phyloP scores from a whole-genome alignment of 345 rosid species.

The Lepidium didymum region DNA sequence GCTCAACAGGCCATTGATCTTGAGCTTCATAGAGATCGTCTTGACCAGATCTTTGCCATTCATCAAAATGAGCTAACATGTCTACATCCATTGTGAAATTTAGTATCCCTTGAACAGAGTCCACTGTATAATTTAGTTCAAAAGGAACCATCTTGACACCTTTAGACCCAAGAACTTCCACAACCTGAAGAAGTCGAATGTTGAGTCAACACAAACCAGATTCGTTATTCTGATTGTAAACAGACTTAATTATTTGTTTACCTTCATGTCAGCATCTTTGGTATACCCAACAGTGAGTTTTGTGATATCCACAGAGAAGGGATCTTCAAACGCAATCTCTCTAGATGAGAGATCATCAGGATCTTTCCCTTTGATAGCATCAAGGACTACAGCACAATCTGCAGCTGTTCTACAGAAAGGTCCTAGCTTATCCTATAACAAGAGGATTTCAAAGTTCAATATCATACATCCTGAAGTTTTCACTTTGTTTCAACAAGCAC shows the following conservation, averaged over 20 bases:
- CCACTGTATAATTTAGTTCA: constrained; percentile 61
- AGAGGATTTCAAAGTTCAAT: not conserved
- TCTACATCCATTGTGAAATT: constrained; percentile 84
- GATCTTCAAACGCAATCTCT: constrained; percentile 56
- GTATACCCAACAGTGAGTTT: constrained; percentile 77
- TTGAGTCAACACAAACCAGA: not conserved
- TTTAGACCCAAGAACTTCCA: constrained; percentile 57
- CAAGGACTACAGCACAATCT: constrained; percentile 62
- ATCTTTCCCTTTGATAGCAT: constrained; percentile 68
- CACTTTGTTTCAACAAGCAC: not conserved
- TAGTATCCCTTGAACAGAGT: constrained; percentile 73
- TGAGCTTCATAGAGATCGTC: constrained; percentile 79
- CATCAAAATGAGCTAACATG: constrained; percentile 80
- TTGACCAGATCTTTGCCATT: constrained; percentile 66
- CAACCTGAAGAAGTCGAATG: constrained; percentile 37
- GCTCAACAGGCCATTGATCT: constrained; percentile 85
- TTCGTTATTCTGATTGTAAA: not conserved
- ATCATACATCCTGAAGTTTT: not conserved
- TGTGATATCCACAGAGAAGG: constrained; percentile 67
- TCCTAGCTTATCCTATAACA: constrained; percentile 72
- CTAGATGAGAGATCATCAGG: constrained; percentile 72
- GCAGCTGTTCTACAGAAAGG: constrained; percentile 50
- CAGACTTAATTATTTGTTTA: constrained; percentile 3
- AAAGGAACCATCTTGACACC: constrained; percentile 84
- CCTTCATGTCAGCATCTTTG: constrained; percentile 91